phyloP scores from a whole-genome alignment of 208 protist species.

The Leishmania braziliensis region DNA sequence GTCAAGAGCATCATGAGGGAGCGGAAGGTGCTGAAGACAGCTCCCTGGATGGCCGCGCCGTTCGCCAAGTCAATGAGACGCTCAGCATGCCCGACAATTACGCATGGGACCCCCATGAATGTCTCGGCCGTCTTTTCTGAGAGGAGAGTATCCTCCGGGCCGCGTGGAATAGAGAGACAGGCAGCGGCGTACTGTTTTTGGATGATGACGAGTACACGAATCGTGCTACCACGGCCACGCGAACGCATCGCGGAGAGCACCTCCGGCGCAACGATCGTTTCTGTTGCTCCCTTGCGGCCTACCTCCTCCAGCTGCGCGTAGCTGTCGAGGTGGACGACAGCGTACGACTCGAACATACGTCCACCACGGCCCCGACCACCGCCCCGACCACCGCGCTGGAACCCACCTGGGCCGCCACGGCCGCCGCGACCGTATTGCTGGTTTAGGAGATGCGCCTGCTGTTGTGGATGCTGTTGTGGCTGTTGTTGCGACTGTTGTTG shows the following conservation, averaged over 20 bases:
- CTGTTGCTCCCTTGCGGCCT: slow-evolving; percentile 53
- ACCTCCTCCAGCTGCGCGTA: slow-evolving; percentile 74
- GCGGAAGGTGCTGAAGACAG: slow-evolving; percentile 60
- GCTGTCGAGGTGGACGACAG: slow-evolving; percentile 69
- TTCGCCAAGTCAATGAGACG: slow-evolving; percentile 53
- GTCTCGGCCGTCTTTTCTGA: slow-evolving; percentile 51
- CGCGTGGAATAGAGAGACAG: slow-evolving; percentile 61
- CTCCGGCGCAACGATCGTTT: slow-evolving; percentile 40
- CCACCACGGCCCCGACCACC: slow-evolving; percentile 25
- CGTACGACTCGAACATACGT: slow-evolving; percentile 38
- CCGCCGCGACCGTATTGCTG: slow-evolving; percentile 24
- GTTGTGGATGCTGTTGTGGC: slow-evolving; percentile 3
- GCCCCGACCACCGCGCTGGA: slow-evolving; percentile 29
- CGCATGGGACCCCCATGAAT: slow-evolving; percentile 63
- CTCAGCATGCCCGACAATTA: slow-evolving; percentile 64
- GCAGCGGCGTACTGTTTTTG: slow-evolving; percentile 66
- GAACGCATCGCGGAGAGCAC: slow-evolving; percentile 42
- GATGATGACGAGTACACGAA: slow-evolving; percentile 66
- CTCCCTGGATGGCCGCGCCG: slow-evolving; percentile 50
- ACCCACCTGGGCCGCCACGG: slow-evolving; percentile 22
- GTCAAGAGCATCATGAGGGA: slow-evolving; percentile 48
- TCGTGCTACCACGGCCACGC: slow-evolving; percentile 29
- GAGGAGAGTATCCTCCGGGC: slow-evolving; percentile 67
- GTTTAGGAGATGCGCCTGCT: slow-evolving; percentile 16
- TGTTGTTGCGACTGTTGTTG: not conserved